Percentiles rank a stretch among this genome's conserved stretches.
These are phyloP conservation scores for Picea glauca DNA, from an alignment of 75 land plant genomes.

Conservation along the genomic window DNA sequence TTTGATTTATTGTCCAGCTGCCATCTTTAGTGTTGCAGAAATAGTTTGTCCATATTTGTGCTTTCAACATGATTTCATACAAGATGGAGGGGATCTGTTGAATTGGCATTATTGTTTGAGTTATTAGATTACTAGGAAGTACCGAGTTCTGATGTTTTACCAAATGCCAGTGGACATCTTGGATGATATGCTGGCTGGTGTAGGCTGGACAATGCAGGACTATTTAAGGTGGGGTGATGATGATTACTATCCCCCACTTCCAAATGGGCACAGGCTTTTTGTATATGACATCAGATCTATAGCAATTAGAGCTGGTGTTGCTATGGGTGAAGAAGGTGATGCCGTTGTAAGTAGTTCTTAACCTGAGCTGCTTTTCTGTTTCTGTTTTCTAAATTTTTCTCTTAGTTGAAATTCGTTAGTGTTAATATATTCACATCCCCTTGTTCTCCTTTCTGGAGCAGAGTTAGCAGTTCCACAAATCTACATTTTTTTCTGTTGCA, in stretches of 20 bases:
- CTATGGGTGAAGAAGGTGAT: constrained; percentile 99
- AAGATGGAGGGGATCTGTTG: not conserved
- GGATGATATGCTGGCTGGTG: constrained; percentile 97
- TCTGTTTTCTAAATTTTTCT: not conserved
- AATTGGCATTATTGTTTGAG: not conserved
- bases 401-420: not conserved
- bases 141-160: constrained; percentile 1
- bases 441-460: constrained; percentile 2
- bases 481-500: not conserved
- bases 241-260: constrained; percentile 94
- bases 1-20: not conserved
- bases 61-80: not conserved
- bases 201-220: constrained; percentile 96
- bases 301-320: constrained; percentile 93
- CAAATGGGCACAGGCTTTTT: constrained; percentile 85
- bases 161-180: constrained; percentile 73
- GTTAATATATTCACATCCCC: not conserved
- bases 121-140: not conserved
- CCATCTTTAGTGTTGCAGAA: not conserved
- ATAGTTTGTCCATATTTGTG: not conserved
- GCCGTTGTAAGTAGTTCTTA: constrained; percentile 67
- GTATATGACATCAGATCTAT: constrained; percentile 84
- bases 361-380: not conserved
- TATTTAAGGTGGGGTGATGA: constrained; percentile 78
- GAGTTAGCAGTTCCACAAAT: not conserved